Evolutionary conservation across 192 early-diverging fungal genomes (phyloP).

Genomic region (Linnemannia schmuckeri): DNA sequence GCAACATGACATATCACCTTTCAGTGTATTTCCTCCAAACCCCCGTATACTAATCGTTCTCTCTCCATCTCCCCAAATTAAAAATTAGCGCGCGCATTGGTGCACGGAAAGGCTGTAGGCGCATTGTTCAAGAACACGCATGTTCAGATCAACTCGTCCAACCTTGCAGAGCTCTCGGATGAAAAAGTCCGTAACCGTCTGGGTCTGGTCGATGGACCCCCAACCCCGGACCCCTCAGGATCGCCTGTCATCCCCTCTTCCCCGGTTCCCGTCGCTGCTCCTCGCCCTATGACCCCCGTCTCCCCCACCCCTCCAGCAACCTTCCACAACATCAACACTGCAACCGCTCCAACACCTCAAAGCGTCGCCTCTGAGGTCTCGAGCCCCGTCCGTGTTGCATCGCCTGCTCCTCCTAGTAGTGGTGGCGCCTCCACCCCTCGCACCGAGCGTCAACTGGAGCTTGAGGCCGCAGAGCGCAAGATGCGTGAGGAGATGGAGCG

Average conservation of each 20-base stretch:
- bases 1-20: neutral
- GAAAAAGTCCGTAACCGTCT: slow-evolving; percentile 32
- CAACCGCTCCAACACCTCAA: slow-evolving; percentile 10
- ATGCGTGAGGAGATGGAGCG: slow-evolving; percentile 57
- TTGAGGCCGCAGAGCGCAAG: slow-evolving; percentile 52
- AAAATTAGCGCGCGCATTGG: slow-evolving; percentile 68
- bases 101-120: slow-evolving; percentile 73
- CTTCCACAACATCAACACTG: slow-evolving; percentile 21
- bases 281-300: slow-evolving; percentile 45
- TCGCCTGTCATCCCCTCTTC: slow-evolving; percentile 40
- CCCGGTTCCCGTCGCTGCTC: slow-evolving; percentile 11
- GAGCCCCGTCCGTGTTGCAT: slow-evolving; percentile 29
- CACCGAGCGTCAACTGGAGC: slow-evolving; percentile 48
- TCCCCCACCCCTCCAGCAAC: slow-evolving; percentile 16
- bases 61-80: neutral
- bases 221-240: slow-evolving; percentile 32
- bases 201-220: slow-evolving; percentile 31
- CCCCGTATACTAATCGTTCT: neutral
- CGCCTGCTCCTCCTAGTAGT: neutral
- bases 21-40: neutral
- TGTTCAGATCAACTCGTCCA: slow-evolving; percentile 46
- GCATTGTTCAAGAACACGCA: slow-evolving; percentile 60
- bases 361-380: slow-evolving; percentile 8
- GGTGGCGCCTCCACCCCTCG: slow-evolving; percentile 23
- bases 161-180: slow-evolving; percentile 33